Percentiles rank a stretch among this genome's conserved stretches.
These are phyloP conservation scores for Oryza rufipogon DNA, from an alignment of 176 grass and related monocot species.

Conservation along the genomic window DNA sequence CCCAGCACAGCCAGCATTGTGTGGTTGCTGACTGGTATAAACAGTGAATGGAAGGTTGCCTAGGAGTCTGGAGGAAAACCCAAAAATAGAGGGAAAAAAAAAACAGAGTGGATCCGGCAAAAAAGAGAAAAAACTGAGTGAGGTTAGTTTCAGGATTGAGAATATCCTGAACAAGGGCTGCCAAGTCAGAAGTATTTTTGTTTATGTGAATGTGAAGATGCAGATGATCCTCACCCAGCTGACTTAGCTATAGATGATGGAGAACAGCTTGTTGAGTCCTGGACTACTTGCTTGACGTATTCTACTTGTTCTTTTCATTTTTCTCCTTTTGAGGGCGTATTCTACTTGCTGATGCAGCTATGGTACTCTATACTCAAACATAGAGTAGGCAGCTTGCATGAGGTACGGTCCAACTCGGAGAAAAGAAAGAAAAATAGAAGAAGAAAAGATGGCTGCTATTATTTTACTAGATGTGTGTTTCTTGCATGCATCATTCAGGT, in stretches of 20 bases:
- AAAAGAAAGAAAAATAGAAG: neutral
- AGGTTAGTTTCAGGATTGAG: neutral
- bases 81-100: too few relatives aligned
- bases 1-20: neutral
- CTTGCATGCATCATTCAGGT: neutral
- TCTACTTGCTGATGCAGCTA: constrained; percentile 15
- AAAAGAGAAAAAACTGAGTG: neutral
- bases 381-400: neutral
- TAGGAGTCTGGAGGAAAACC: neutral
- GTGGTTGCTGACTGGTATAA: neutral
- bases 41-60: neutral
- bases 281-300: constrained; percentile 26
- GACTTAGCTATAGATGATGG: neutral
- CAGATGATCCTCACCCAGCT: neutral
- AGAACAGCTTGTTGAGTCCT: neutral
- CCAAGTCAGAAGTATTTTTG: neutral
- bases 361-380: neutral
- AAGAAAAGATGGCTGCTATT: neutral
- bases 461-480: neutral
- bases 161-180: neutral
- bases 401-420: neutral
- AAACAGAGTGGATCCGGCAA: too few relatives aligned
- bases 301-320: neutral
- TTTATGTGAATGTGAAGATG: neutral
- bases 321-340: neutral